Evolutionary conservation across 805 yeast species (phyloP).

Genomic region (Hanseniaspora taiwanica): DNA sequence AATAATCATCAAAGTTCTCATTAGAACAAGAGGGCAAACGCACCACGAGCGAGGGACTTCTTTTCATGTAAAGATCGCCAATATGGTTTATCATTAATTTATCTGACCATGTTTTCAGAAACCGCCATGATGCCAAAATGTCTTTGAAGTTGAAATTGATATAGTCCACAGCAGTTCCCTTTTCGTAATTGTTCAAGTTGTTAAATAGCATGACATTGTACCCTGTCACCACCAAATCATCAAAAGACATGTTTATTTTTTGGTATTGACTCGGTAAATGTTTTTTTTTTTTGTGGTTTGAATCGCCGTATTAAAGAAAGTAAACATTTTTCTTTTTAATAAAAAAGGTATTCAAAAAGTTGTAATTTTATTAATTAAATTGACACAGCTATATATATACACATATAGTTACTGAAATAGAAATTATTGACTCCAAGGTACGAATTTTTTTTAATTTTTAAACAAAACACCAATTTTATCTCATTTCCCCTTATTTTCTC

Average conservation of each 20-base stretch:
- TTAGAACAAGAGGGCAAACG: slow-evolving; percentile 24
- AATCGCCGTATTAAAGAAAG: too few relatives aligned
- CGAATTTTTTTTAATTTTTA: too few relatives aligned
- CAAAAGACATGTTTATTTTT: slow-evolving; percentile 10
- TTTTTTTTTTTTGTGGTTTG: too few relatives aligned
- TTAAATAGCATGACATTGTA: slow-evolving; percentile 20
- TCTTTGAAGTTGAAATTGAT: slow-evolving; percentile 18
- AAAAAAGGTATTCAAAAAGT: too few relatives aligned
- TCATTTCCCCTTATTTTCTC: too few relatives aligned
- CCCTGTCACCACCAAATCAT: slow-evolving; percentile 19
- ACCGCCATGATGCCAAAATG: slow-evolving; percentile 10
- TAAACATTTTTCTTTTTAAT: too few relatives aligned
- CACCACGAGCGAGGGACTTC: slow-evolving; percentile 6
- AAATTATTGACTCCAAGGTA: neutral
- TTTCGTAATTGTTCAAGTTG: slow-evolving; percentile 19
- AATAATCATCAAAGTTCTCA: slow-evolving; percentile 20
- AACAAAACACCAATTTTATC: too few relatives aligned
- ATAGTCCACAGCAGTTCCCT: slow-evolving; percentile 19
- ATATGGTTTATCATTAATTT: slow-evolving; percentile 7
- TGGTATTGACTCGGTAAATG: neutral
- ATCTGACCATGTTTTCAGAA: slow-evolving; percentile 12
- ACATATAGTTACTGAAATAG: too few relatives aligned
- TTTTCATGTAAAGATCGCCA: neutral
- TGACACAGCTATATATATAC: too few relatives aligned
- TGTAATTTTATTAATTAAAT: too few relatives aligned